Conservation (phyloP, 176 grass and related monocot genomes). For the Eragrostis nindensis region DNA sequence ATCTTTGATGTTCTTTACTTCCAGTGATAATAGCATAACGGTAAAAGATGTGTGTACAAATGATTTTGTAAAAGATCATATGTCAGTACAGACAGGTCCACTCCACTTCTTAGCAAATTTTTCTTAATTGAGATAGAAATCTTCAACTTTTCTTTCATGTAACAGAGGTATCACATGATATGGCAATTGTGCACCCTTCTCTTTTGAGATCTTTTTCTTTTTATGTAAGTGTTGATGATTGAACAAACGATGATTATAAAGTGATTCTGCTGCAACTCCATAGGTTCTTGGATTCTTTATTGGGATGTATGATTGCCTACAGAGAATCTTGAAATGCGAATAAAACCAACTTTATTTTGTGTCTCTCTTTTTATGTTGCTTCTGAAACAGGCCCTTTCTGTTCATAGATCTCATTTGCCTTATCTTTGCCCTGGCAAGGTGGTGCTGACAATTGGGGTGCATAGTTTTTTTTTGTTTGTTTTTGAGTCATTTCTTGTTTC, state of each 20-base stretch:
- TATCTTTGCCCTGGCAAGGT: not conserved
- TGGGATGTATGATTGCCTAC: conserved; percentile 27
- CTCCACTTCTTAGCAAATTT: conserved; percentile 21
- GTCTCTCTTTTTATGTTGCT: conserved; percentile 23
- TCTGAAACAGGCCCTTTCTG: not conserved
- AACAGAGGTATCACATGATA: conserved; percentile 33
- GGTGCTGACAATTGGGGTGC: not conserved
- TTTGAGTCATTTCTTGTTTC: not conserved
- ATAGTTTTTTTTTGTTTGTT: not conserved
- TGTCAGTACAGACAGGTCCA: conserved; percentile 37
- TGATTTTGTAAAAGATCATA: conserved; percentile 36
- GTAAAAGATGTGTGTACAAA: conserved; percentile 37
- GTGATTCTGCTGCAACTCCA: not conserved
- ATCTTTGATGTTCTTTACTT: conserved; percentile 41
- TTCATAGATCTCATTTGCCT: not conserved
- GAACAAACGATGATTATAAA: not conserved
- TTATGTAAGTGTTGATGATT: conserved; percentile 19
- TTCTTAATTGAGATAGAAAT: not conserved
- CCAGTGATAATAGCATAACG: conserved; percentile 10
- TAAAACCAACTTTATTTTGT: not conserved
- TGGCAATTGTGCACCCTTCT: conserved; percentile 12
- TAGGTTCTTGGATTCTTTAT: conserved; percentile 13
- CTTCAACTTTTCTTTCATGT: conserved; percentile 2
- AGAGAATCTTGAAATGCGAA: conserved; percentile 35
- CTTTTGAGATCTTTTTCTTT: conserved; percentile 7